Evolutionary conservation across 2,329 filamentous ascomycete species (phyloP), one percentile per base, ranked within the genome.

Genomic region (Colletotrichum sojae): DNA sequence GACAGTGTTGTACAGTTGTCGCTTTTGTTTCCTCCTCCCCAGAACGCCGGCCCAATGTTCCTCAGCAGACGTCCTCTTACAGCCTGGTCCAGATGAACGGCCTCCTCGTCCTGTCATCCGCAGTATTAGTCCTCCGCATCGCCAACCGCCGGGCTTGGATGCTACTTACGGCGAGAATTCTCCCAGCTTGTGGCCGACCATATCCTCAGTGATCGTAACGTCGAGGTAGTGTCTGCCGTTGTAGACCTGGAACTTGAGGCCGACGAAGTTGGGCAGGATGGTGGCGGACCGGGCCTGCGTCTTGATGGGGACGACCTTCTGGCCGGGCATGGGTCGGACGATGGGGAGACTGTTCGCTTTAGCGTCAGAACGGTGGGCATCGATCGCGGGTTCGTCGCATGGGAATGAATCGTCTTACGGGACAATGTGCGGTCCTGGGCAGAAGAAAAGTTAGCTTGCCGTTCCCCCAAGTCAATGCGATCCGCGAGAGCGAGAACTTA

Each of bases 121-220:
- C 22, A 36, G 27, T 16, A 48, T 71, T 45, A 68, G 64, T 43
- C 54, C 6, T 10, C 13, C n/a, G 49, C 15, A 10, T 18, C 18
- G 9, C n/a, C 18, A 5, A 12, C 40, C 25, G 22, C 58, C 13
- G 51, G n/a, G 6, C 20, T 45, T 62, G 53, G 40, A 31, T 36
- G 31, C 51, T 57, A 89, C 94, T 77, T 88, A 97, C 94, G 89
- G 85, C 71, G 94, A 91, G 80, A 97, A 98, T 83, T 98, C 95
- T 75, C 95, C 95, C 74, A 98, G 86, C 83, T 97, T 98, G 82
- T 96, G 92, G 62, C 95, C 95, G 57, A 98, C 95, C 95, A 98
- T 98, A 77, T 97, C 93, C 79, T 97, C 95, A 16, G 94, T 97
- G 72, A 98, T 92, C 73, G 86, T 87, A 63, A 97, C 87, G 74